Evolutionary conservation across 1,284 basidiomycete genomes (phyloP), one percentile per base, ranked within the genome.

Genomic region (Flammula alnicola): DNA sequence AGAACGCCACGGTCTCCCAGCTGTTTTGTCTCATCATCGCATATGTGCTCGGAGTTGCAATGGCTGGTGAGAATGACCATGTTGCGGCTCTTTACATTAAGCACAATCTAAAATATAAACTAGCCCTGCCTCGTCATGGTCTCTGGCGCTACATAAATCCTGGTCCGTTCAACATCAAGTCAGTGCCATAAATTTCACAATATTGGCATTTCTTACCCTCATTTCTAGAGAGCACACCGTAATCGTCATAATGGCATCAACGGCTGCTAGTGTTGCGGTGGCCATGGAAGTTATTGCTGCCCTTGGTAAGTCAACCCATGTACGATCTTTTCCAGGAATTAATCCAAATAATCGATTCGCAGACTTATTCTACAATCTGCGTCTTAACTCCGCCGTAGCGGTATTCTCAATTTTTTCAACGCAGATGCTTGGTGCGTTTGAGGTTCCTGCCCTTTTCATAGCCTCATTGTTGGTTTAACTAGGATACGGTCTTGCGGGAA

Each of bases 241-340:
- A 3, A 81, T 83, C 38, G 76, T 79, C 11, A 80, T 83, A 54
- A 82, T 83, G 80, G 68, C 80, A 1, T 80, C 79, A 2, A 83
- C 82, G 5, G 79, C 80, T 0, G 71, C 79, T 0, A 72, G 71
- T 3, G 79, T 80, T 0, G 80, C 83, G 0, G 70, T 75, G 39
- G 80, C 80, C 5, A 79, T 84, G 72, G 77, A 80, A 55, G 73
- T 85, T 57, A 78, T 84, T 39, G 81, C 81, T 1, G 81, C 81
- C 11, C 65, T 84, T 14, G 73, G 75, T 72, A 50, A 35, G 55
- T 57, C 22, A 45, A 12, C 22, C 20, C 6, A 3, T 2, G 8
- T 3, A 8, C 12, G 8, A 4, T 5, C 25, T n/a, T 12, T 16
- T 20, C 14, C 36, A 3, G 8, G 11, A 6, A 6, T 11, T 19